Evolutionary conservation across 495 filamentous ascomycete species (phyloP).

Genomic region (Penicillium coffeae): DNA sequence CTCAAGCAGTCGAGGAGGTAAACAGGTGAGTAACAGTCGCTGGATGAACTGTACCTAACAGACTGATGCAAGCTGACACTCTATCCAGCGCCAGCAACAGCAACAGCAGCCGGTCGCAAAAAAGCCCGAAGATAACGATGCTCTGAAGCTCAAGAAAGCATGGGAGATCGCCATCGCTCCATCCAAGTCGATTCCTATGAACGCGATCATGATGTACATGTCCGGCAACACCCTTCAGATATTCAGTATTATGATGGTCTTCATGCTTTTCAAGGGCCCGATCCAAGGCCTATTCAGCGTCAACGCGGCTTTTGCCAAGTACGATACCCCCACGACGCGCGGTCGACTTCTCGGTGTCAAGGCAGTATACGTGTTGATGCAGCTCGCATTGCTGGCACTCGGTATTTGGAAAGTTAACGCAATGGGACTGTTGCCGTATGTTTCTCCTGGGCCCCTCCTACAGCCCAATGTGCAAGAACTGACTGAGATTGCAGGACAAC

Average conservation of each 20-base stretch:
- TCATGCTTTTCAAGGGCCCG: slow-evolving; percentile 97
- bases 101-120: slow-evolving; percentile 34
- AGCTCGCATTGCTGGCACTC: slow-evolving; percentile 73
- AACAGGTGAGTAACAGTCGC: slow-evolving; percentile 29
- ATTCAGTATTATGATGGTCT: slow-evolving; percentile 99
- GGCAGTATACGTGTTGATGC: slow-evolving; percentile 79
- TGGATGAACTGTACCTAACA: slow-evolving; percentile 9
- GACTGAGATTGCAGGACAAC: slow-evolving; percentile 61
- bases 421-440: slow-evolving; percentile 93
- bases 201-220: slow-evolving; percentile 99
- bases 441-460: slow-evolving; percentile 12
- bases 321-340: slow-evolving; percentile 79
- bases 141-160: slow-evolving; percentile 94
- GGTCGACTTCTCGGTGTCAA: slow-evolving; percentile 73
- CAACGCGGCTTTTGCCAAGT: slow-evolving; percentile 76
- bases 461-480: slow-evolving; percentile 8
- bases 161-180: slow-evolving; percentile 97
- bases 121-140: slow-evolving; percentile 77
- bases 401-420: slow-evolving; percentile 96
- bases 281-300: slow-evolving; percentile 77
- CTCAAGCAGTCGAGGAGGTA: slow-evolving; percentile 49
- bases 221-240: slow-evolving; percentile 97
- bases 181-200: slow-evolving; percentile 94
- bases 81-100: slow-evolving; percentile 29
- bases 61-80: neutral